phyloP scores from a whole-genome alignment of 2,329 filamentous ascomycete species.

The Aulographum hederae region DNA sequence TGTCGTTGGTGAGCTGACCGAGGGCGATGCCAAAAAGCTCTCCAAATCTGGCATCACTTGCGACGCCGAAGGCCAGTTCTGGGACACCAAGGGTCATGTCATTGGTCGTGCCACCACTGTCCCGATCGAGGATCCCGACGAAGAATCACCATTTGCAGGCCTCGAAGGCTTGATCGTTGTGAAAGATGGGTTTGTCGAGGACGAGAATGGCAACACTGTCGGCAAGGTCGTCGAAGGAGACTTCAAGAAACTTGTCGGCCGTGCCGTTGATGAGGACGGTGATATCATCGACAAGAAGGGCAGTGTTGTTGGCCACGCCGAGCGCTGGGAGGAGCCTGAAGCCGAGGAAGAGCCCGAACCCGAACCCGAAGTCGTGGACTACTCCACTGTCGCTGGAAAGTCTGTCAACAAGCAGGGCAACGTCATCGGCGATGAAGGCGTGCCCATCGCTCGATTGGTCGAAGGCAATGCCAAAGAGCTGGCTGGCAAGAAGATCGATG shows the following conservation, averaged over 20 bases:
- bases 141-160: slow-evolving; percentile 30
- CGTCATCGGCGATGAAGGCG: slow-evolving; percentile 30
- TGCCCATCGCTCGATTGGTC: slow-evolving; percentile 42
- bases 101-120: slow-evolving; percentile 31
- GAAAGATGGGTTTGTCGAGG: slow-evolving; percentile 30
- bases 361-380: slow-evolving; percentile 20
- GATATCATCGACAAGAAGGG: slow-evolving; percentile 36
- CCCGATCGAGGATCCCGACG: slow-evolving; percentile 25
- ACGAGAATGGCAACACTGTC: slow-evolving; percentile 31
- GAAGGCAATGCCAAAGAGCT: slow-evolving; percentile 48
- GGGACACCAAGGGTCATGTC: slow-evolving; percentile 34
- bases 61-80: slow-evolving; percentile 31
- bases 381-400: slow-evolving; percentile 27
- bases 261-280: slow-evolving; percentile 31
- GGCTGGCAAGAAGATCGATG: slow-evolving; percentile 51
- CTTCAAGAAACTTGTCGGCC: slow-evolving; percentile 31
- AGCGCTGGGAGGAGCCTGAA: slow-evolving; percentile 46
- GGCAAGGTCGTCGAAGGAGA: slow-evolving; percentile 30
- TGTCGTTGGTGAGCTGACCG: slow-evolving; percentile 29
- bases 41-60: slow-evolving; percentile 26
- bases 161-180: slow-evolving; percentile 31
- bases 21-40: slow-evolving; percentile 34
- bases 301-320: slow-evolving; percentile 31
- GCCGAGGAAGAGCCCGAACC: slow-evolving; percentile 34
- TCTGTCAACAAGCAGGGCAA: slow-evolving; percentile 31